A percentile compares a stretch with the other conserved stretches of the same genome.
These are phyloP conservation scores for Sanghuangporus weigelae DNA, from an alignment of 1,284 basidiomycete species.

Conservation along the genomic window DNA sequence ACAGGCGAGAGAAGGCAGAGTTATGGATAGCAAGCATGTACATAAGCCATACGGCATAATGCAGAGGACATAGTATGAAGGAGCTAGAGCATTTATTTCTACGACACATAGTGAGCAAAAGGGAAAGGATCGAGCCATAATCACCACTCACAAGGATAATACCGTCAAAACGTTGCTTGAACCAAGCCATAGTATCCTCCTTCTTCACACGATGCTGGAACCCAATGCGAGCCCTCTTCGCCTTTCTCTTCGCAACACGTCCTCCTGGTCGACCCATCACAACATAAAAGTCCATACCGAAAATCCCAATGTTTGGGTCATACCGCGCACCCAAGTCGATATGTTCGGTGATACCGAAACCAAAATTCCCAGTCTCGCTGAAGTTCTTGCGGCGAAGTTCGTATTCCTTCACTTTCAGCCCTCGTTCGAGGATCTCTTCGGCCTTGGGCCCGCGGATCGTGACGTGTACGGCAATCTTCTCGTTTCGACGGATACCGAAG, in stretches of 20 bases:
- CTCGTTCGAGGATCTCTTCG: conserved; percentile 99
- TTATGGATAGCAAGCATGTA: conserved; percentile 6
- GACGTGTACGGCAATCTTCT: conserved; percentile 99
- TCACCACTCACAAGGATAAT: conserved; percentile 74
- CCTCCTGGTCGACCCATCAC: conserved; percentile 96
- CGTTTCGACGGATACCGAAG: conserved; percentile 99
- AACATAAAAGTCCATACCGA: conserved; percentile 98
- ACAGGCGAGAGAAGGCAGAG: background rate
- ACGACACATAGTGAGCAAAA: background rate
- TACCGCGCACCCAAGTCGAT: conserved; percentile 99
- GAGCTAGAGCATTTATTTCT: conserved; percentile 17
- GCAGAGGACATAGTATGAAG: conserved; percentile 9
- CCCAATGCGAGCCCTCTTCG: conserved; percentile 84
- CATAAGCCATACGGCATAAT: conserved; percentile 15
- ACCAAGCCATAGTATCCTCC: conserved; percentile 95
- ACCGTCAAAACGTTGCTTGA: conserved; percentile 98
- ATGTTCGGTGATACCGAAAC: conserved; percentile 98
- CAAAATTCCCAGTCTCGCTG: conserved; percentile 97
- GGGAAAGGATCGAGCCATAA: background rate
- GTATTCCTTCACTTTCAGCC: conserved; percentile 99
- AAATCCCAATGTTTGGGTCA: conserved; percentile 96
- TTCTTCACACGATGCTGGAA: conserved; percentile 85
- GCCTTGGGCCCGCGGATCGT: conserved; percentile 99
- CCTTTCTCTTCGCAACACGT: conserved; percentile 90
- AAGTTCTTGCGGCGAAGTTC: conserved; percentile 93